Base-by-base conservation (phyloP, 495 filamentous ascomycete genomes). In the Xylaria nigripes region DNA sequence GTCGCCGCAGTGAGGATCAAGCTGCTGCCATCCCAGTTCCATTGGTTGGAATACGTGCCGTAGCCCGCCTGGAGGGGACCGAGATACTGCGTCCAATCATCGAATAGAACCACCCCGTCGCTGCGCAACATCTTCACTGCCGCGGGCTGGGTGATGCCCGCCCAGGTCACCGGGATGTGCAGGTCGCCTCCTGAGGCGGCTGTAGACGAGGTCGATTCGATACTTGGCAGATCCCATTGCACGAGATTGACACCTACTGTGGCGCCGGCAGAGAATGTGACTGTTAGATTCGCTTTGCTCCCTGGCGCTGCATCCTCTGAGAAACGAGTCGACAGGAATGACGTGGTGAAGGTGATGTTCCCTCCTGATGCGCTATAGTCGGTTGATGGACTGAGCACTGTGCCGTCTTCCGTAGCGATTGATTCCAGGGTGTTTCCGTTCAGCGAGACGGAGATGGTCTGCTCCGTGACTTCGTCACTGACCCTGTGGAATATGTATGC, bases 51-150 rank as follows among this genome's bases (percentile, higher is more conserved):
- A 45, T 73, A 80, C 22, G 76, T 78, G 68, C 59, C 64, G 34
- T 64, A 51, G 0, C 69, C 79, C 55, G 77, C 65, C 51, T 84
- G 80, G 19, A 85, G 61, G 16, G 73, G 70, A 1, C 80, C 78
- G 8, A 82, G 62, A 15, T 68, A 83, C 51, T 70, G 55, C 0
- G 81, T 84, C 79, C 79, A 85, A 29, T 74, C 70, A 59, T 84
- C 82, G 15, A 78, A 69, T 27, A 85, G 58, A 51, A 73, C 77
- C 18, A 57, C 66, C 1, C 77, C 76, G 54, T 76, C 76, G 2
- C 55, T 60, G n/a, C 66, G 70, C 3, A 76, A 29, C n/a, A 78
- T 79, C 63, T 80, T 78, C 0, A 82, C 72, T 13, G 81, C 71
- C 1, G 80, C 79, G 0, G 76, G 57, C 16, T 67, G 63, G 1